Percentiles rank a stretch among this genome's conserved stretches.
Conservation (phyloP, 495 filamentous ascomycete genomes). For the Talaromyces nanjingensis region DNA sequence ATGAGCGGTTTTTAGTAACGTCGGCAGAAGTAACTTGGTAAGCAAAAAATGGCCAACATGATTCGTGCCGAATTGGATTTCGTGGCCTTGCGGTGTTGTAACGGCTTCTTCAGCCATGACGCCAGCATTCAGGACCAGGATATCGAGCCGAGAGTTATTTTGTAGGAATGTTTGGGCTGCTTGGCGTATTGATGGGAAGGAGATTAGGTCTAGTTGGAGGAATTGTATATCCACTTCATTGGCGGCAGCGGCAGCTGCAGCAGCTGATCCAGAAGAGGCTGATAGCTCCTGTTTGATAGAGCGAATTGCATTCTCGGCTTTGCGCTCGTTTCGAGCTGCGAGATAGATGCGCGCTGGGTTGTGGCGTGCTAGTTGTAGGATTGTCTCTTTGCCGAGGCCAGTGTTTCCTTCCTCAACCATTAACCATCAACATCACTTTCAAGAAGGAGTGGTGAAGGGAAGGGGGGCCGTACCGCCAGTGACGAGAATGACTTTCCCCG, state of each 20-base stretch:
- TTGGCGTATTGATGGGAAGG: constrained; percentile 43
- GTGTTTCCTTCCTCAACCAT: constrained; percentile 44
- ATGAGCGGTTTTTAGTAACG: constrained; percentile 43
- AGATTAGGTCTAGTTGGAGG: constrained; percentile 44
- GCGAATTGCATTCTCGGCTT: constrained; percentile 43
- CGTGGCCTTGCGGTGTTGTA: constrained; percentile 55
- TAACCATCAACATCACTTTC: not conserved
- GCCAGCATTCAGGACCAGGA: constrained; percentile 65
- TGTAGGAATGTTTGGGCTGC: constrained; percentile 40
- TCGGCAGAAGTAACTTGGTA: constrained; percentile 53
- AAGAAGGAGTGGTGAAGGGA: not conserved
- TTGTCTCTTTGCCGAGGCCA: constrained; percentile 60
- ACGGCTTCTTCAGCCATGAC: constrained; percentile 48
- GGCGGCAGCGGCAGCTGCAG: not conserved
- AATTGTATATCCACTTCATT: constrained; percentile 35
- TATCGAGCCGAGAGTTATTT: constrained; percentile 47
- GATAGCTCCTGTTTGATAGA: constrained; percentile 37
- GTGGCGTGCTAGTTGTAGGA: constrained; percentile 55
- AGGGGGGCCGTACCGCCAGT: constrained; percentile 44
- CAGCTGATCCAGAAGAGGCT: not conserved
- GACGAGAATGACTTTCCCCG: constrained; percentile 52
- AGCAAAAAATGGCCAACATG: constrained; percentile 63
- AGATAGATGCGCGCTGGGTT: constrained; percentile 56
- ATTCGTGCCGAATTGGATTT: constrained; percentile 67
- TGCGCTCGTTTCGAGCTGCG: constrained; percentile 47